Base-by-base conservation (phyloP, 2,329 filamentous ascomycete genomes). In the Tolypocladium album region DNA sequence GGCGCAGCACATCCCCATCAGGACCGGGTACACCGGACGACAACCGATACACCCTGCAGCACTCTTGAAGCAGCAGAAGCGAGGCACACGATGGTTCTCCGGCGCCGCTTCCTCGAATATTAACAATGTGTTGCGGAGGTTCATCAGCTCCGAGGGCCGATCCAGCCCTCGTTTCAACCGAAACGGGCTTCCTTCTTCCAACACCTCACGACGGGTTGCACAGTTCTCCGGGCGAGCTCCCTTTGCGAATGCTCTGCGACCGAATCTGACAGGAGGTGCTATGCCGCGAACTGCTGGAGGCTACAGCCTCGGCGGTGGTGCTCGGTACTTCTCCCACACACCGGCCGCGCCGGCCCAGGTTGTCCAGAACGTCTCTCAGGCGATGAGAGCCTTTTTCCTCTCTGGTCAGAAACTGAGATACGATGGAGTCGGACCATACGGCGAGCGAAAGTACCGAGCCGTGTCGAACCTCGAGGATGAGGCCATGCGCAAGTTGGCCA, bases 341-440 rank as follows among this genome's bases (percentile, higher is more conserved):
- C 91, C 93, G 1, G 88, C 90, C 12, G 85, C 88, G 9, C 92
- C 91, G 45, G 91, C 92, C 1, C 90, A 97, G 72, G 91, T 97
- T 55, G 84, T 97, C 58, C 89, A 94, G 73, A 96, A 96, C 74
- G 93, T 97, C n/a, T 96, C 91, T 15, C 87, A 92, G 67, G 94
- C 92, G 6, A 87, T 97, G 69, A 86, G 94, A 59, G 92, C 92
- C 15, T 97, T 99, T 75, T 88, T 90, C 76, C 81, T 96, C n/a
- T 92, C 89, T 0, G 94, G 94, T 0, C 86, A 96, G 69, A 94
- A 92, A 72, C 87, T 89, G 12, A 88, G 89, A 61, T 97, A 92
- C 67, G 89, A 96, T 71, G 93, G 93, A 15, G 72, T 88, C 52
- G 86, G 87, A 59, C 74, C 83, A 20, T 85, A 82, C 13, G 92